Conservation (phyloP, 768 basidiomycete species). For the Galerina sulciceps region DNA sequence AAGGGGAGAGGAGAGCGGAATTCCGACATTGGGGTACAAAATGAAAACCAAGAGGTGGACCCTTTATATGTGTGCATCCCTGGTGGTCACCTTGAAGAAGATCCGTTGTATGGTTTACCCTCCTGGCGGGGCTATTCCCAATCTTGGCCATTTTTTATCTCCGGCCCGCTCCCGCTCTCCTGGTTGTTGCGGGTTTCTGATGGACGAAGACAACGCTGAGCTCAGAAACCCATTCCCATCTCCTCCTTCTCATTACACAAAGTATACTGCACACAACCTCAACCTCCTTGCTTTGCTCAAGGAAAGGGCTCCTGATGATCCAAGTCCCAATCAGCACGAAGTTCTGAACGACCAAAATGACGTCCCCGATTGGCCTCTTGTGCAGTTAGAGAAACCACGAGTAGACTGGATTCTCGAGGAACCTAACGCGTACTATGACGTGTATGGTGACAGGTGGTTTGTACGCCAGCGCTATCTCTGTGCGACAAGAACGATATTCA, state of each 20-base stretch:
- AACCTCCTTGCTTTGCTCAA: conserved; percentile 65
- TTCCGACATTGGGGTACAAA: conserved; percentile 31
- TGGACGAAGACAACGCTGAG: conserved; percentile 78
- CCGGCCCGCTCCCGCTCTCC: conserved; percentile 10
- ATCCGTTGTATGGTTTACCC: conserved; percentile 7
- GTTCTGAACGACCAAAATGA: conserved; percentile 72
- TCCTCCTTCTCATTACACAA: conserved; percentile 82
- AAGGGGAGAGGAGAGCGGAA: conserved; percentile 36
- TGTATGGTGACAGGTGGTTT: conserved; percentile 91
- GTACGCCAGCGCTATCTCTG: conserved; percentile 48
- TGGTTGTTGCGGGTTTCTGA: conserved; percentile 23
- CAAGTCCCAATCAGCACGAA: conserved; percentile 59
- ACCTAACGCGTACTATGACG: conserved; percentile 70
- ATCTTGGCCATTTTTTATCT: not conserved
- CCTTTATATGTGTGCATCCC: conserved; percentile 11
- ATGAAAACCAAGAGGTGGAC: not conserved
- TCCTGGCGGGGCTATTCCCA: conserved; percentile 9
- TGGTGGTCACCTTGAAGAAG: conserved; percentile 5
- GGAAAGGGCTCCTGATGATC: conserved; percentile 48
- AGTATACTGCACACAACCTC: conserved; percentile 78
- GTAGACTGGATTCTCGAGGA: conserved; percentile 92
- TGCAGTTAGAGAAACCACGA: conserved; percentile 81
- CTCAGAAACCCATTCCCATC: conserved; percentile 89
- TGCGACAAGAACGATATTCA: conserved; percentile 9
- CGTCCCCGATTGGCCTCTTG: conserved; percentile 78